Conservation (phyloP, 176 grass and related monocot genomes). For the Tillandsia fasciculata region DNA sequence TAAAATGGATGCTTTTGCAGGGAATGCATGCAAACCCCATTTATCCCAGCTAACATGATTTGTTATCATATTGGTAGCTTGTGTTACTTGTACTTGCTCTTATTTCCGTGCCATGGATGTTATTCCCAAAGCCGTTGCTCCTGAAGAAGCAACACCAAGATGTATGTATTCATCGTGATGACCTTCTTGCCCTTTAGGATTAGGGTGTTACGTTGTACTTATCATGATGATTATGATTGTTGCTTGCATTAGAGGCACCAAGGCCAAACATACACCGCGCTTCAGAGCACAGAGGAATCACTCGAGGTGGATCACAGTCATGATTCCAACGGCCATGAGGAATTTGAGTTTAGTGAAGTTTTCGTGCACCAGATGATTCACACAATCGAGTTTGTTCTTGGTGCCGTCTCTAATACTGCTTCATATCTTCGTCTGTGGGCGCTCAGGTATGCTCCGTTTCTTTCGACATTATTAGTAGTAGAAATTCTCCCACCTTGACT, state of each 20-base stretch:
- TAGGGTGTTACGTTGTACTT: constrained; percentile 25
- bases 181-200: constrained; percentile 7
- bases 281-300: constrained; percentile 54
- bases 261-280: constrained; percentile 50
- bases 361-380: constrained; percentile 96
- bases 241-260: constrained; percentile 53
- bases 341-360: constrained; percentile 88
- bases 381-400: constrained; percentile 96
- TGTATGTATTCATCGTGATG: constrained; percentile 27
- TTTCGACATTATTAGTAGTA: too few species aligned
- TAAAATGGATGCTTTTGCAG: too few species aligned
- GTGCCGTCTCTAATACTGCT: constrained; percentile 91
- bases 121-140: constrained; percentile 82
- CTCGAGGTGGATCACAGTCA: constrained; percentile 48
- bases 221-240: constrained; percentile 16
- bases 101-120: constrained; percentile 87
- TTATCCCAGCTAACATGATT: neutral
- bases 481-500: too few species aligned
- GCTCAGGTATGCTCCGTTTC: constrained; percentile 44
- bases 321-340: constrained; percentile 45
- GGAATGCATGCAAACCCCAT: neutral
- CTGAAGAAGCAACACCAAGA: constrained; percentile 69
- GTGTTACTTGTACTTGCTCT: constrained; percentile 70
- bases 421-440: constrained; percentile 98
- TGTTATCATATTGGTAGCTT: constrained; percentile 37